These are phyloP conservation scores for Auxenochlorella pyrenoidosa DNA, from an alignment of 139 green algal genomes.

Conservation along the genomic window DNA sequence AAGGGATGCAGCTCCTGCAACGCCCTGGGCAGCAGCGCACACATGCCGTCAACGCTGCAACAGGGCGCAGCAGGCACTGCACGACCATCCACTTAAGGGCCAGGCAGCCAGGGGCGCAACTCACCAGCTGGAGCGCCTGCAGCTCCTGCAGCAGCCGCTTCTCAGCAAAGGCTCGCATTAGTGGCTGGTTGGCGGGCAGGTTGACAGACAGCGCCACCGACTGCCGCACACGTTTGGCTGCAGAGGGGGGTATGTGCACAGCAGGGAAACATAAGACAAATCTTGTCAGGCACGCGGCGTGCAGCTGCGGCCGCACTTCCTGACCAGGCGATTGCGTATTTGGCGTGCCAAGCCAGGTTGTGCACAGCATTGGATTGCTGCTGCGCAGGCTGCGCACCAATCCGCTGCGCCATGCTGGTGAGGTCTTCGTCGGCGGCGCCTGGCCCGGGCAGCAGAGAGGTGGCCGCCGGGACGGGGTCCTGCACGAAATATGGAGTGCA, in stretches of 20 bases:
- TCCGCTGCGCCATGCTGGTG: conserved; percentile 37
- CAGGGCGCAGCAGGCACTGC: neutral
- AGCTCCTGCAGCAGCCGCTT: conserved; percentile 38
- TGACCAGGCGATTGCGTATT: neutral
- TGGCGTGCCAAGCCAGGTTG: neutral
- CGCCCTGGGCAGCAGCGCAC: conserved; percentile 39
- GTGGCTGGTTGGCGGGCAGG: conserved; percentile 14
- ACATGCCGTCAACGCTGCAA: neutral
- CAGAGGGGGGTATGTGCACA: neutral
- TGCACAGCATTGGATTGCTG: neutral
- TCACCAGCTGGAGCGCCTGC: conserved; percentile 25
- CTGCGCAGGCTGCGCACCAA: neutral
- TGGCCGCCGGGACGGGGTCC: neutral
- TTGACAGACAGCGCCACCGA: conserved; percentile 35
- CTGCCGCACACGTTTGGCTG: conserved; percentile 16
- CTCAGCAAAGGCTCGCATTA: conserved; percentile 26
- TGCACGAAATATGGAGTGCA: neutral
- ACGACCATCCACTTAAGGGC: neutral
- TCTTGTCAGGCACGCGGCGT: neutral
- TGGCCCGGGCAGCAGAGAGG: conserved; percentile 29
- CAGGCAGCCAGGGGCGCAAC: neutral
- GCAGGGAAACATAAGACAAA: neutral
- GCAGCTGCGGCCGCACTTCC: neutral
- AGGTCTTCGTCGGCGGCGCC: conserved; percentile 6
- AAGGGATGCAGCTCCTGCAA: conserved; percentile 50